These are phyloP conservation scores for Neonectria coccinea DNA, from an alignment of 2,329 filamentous ascomycete genomes.

Conservation along the genomic window DNA sequence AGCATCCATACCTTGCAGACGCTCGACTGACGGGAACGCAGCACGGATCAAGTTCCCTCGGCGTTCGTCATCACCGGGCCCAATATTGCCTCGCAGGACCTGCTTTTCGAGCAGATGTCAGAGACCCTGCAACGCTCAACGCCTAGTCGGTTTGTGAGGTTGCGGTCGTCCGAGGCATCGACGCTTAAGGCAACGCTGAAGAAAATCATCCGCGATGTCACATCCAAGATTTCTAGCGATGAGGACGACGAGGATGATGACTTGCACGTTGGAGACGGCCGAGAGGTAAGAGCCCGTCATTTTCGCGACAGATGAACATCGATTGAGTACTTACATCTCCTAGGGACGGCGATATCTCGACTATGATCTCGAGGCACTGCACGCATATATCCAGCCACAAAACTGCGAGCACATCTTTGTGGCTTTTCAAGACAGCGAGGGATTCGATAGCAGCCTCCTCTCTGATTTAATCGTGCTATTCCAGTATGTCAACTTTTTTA, in stretches of 20 bases:
- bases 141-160: conserved; percentile 69
- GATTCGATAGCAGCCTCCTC: conserved; percentile 79
- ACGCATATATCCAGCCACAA: conserved; percentile 67
- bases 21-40: conserved; percentile 37
- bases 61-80: conserved; percentile 82
- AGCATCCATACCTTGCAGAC: not conserved
- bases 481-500: conserved; percentile 60
- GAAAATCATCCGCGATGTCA: conserved; percentile 77
- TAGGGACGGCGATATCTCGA: conserved; percentile 76
- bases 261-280: conserved; percentile 56
- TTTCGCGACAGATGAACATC: not conserved
- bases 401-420: conserved; percentile 72
- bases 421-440: conserved; percentile 84
- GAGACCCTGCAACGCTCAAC: conserved; percentile 62
- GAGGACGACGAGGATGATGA: conserved; percentile 74
- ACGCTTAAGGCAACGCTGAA: conserved; percentile 81
- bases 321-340: conserved; percentile 32
- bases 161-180: conserved; percentile 77
- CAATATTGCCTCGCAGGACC: conserved; percentile 79
- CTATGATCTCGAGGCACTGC: conserved; percentile 81
- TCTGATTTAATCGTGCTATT: conserved; percentile 78
- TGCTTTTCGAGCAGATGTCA: conserved; percentile 78
- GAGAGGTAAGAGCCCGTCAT: conserved; percentile 56
- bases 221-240: conserved; percentile 59
- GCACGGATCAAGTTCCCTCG: conserved; percentile 68